These are phyloP conservation scores for Oehlia diaphana DNA, from an alignment of 192 early-diverging fungal species.

Conservation along the genomic window DNA sequence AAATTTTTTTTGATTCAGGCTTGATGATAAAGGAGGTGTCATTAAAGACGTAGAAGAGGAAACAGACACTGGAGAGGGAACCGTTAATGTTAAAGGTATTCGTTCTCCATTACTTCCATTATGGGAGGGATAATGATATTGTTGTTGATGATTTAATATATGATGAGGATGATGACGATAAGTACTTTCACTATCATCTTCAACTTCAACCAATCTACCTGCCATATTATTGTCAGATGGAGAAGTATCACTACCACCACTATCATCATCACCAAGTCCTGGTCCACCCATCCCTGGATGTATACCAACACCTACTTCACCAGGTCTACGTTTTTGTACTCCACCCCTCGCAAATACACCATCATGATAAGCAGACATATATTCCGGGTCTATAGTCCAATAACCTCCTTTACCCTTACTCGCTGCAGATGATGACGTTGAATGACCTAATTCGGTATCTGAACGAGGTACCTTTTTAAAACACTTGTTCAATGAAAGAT, in stretches of 20 bases:
- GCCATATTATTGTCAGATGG: constrained; percentile 4
- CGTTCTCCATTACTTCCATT: neutral
- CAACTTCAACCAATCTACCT: constrained; percentile 17
- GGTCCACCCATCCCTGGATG: neutral
- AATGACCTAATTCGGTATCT: constrained; percentile 57
- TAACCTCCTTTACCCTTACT: constrained; percentile 79
- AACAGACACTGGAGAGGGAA: neutral
- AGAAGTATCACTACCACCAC: constrained; percentile 16
- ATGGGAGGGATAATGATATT: neutral
- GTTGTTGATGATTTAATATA: neutral
- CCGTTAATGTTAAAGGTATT: neutral
- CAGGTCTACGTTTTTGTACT: constrained; percentile 31
- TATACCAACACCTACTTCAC: neutral
- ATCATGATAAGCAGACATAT: constrained; percentile 31
- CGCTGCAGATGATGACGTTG: constrained; percentile 4
- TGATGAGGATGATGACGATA: constrained; percentile 10
- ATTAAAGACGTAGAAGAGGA: constrained; percentile 3
- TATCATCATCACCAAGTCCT: constrained; percentile 16
- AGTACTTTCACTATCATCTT: constrained; percentile 6
- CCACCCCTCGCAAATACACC: constrained; percentile 29
- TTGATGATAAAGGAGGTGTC: neutral
- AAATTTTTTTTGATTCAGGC: neutral
- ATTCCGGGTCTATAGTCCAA: constrained; percentile 67
- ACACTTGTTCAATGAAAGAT: constrained; percentile 76
- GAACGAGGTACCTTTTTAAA: constrained; percentile 78